Base-by-base conservation (phyloP, 148 eudicot genomes). In the Arctostaphylos glauca region DNA sequence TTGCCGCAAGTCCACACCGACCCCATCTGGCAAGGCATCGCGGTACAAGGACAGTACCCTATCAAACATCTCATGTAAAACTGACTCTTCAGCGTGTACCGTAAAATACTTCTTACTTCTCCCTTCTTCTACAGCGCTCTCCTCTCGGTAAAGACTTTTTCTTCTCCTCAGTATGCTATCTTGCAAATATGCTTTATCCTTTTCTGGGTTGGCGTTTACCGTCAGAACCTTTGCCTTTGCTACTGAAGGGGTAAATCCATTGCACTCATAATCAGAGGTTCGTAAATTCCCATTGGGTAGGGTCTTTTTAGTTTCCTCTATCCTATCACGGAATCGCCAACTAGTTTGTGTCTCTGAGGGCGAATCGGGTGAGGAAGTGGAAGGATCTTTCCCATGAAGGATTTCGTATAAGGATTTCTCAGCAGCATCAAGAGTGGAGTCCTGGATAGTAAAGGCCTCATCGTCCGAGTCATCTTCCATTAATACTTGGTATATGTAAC, bases 61-160 rank as follows among this genome's bases (percentile, higher is more conserved):
- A 53, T 91, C 90, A 82, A 89, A 92, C 83, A 88, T 76, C 79
- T 88, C 87, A 8, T 80, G 84, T 60, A 90, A 81, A 25, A 89
- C 85, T 16, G 81, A 77, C n/a, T 87, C 87, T 19, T 92, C 92
- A 41, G 49, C 48, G 41, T 81, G 68, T 5, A 60, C 9, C 1
- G 88, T 84, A n/a, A 55, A 38, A 2, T 86, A 87, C 86, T 90
- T 92, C 71, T 31, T 84, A 60, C 54, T 85, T 59, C 88, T 87
- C 41, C 55, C 82, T 53, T 70, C 72, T 38, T 64, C 64, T 15
- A 66, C 64, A 12, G 73, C 85, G 50, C 55, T 82, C 49, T 82
- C 82, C 31, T 71, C 89, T 70, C 76, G 84, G 62, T 52, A 76
- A 64, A 77, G 74, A 25, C 13, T 43, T 77, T 82, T 79, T 75